Evolutionary conservation across 257 asterid genomes (phyloP), one percentile per base, ranked within the genome.

Genomic region (Capsicum pubescens): DNA sequence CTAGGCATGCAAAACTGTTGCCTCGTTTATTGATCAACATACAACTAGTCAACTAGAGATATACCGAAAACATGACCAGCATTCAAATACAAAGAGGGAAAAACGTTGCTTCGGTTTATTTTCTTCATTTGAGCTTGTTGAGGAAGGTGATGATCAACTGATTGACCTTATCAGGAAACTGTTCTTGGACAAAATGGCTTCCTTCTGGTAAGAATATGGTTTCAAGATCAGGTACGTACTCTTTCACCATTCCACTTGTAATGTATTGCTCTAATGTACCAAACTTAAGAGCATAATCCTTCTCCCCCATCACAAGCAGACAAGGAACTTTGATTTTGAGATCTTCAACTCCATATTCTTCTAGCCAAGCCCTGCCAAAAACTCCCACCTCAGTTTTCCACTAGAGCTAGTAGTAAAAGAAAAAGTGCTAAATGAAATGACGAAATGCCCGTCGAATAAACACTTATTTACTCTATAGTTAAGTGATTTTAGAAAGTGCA

Each of bases 221-320:
- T 9, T 91, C 93, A 82, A 90, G 82, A 83, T 90, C 61, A 35
- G 93, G 92, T 1, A 88, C 90, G 74, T 82, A 78, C 8, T 83
- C 42, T 66, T 91, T 88, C 39, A 86, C 90, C 79, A 61, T 71
- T 58, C 92, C 94, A 87, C 89, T 88, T 71, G 14, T 44, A 0
- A 90, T 81, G 74, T 86, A 91, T 14, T 89, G 55, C 4, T 81
- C 90, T 14, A 87, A 58, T 5, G 80, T 83, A 21, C 61, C 85
- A 82, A 90, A 87, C 32, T 86, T 87, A 63, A 87, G 15, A 60
- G 83, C 85, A 19, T 90, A 91, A 82, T 91, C 94, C 59, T 83
- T 88, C 71, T 90, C 90, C 16, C 94, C 92, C 91, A 91, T 90
- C 70, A 93, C 84, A 46, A 92, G 63, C 87, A 93, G 54, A 46